Base-by-base conservation (phyloP, 345 rosid genomes). In the Aquilaria yunnanensis region DNA sequence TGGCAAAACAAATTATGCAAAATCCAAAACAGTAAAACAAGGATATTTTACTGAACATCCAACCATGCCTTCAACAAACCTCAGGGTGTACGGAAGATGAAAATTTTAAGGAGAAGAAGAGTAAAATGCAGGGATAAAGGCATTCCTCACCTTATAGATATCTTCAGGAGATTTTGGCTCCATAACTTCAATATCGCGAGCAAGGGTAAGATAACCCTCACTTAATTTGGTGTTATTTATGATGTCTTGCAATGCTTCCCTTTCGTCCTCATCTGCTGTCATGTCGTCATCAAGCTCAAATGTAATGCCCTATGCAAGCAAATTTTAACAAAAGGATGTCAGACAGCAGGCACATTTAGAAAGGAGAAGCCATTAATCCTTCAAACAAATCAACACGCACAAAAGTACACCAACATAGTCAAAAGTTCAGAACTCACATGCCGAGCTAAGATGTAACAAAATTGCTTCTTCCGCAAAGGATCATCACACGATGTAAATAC, bases 181-280 rank as follows among this genome's bases (percentile, higher is more conserved):
- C 97, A 95, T 87, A 75, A 95, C 99, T 83, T 95, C 97, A 37
- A 95, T 85, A 84, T 95, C 99, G 60, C 96, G 91, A 66, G 97
- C 96, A 74, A 95, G 97, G 3, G 93, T 79, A 58, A 95, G 87
- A 76, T 91, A 95, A 60, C 97, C 93, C 76, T 91, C 99, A 66
- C 93, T 87, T 64, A 95, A 64, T 76, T 81, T 87, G 31, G 67
- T 32, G 65, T 89, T 91, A 72, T 91, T 95, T 63, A 95, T 76
- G 29, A 95, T 88, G 33, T 95, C 96, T 70, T 91, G 96, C 69
- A 87, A 70, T 51, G 37, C 66, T 33, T 84, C 87, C 78, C 86
- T 82, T 34, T 89, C 96, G 13, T 70, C 77, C 9, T 81, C 87
- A 66, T 88, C 83, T 47, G 75, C 75, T 75, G 57, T 81, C 80